Base-by-base conservation (phyloP, 768 basidiomycete species). In the Mycena pura region DNA sequence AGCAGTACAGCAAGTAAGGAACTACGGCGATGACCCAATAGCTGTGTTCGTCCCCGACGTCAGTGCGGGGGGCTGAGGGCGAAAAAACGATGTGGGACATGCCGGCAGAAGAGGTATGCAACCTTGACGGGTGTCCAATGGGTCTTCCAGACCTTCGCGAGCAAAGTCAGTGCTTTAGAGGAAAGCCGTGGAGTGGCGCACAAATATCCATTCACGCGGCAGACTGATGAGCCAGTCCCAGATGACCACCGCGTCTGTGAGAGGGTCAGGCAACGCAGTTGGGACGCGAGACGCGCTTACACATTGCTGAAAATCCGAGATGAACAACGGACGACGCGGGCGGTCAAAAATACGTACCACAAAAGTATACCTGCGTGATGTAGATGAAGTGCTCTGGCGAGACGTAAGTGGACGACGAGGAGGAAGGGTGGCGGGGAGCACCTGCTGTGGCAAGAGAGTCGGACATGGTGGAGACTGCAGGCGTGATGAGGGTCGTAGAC, bases 211-310 rank as follows among this genome's bases (percentile, higher is more conserved):
- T 74, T 92, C 91, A 76, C 89, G 81, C 39, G 88, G 86, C 59
- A 92, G 74, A 72, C 88, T 89, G 70, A 90, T 86, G 71, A 90
- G 79, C 91, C 91, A 93, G 79, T 93, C 91, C 91, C 91, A 93
- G 51, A 92, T 74, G 61, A 91, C 87, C 48, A 93, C 87, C 57
- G 91, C 88, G 74, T 93, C 91, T 92, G 70, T 51, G 46, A 46
- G 41, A 25, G 29, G 29, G 32, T 54, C 43, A 50, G 29, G 27
- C 38, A 39, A n/a, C 15, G 44, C 28, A 46, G 24, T 17, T 17
- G 39, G 38, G 43, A 43, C 14, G 28, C n/a, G 41, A 43, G 53
- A 62, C 53, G 66, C 53, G 62, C 79, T 72, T 83, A 90, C 89
- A 91, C 88, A 90, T 90, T 71, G 89, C 89, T 91, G 69, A 67